Base-by-base conservation (phyloP, 805 yeast species). In the Ogataea ganodermae region DNA sequence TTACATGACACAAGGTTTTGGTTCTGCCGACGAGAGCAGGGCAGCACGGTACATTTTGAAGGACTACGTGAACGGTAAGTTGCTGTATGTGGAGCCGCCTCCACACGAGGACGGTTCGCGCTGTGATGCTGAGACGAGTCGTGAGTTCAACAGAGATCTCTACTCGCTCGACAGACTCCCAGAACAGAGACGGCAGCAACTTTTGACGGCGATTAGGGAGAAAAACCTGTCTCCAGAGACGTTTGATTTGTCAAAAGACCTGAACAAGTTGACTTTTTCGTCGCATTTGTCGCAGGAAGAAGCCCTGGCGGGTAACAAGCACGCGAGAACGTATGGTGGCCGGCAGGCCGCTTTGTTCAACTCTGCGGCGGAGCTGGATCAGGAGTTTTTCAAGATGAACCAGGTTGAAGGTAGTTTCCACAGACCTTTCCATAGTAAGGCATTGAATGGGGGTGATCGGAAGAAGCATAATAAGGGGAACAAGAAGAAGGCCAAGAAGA, bases 1-100 rank as follows among this genome's bases (percentile, higher is more conserved):
- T 59, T 94, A 81, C 66, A 91, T 89, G 95, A 87, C 97, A 0
- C 97, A 95, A 67, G 96, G 96, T 62, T 91, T 88, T 63, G 98
- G 98, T 62, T 81, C 89, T 57, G 98, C 99, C 2, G 99, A 94
- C 73, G 95, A 90, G 66, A 83, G 96, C 35, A 79, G 99, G 67
- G 96, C 99, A 12, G 83, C 97, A 35, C 79, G 99, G 66, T 86
- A 88, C 57, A 80, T 94, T 45, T 76, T 94, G 64, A 94, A 94
- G 68, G 99, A 94, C 67, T 94, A 90, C 59, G 97, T 95, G 22
- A 88, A 80, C 66, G 99, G 98, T 55, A 91, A 89, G 66, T 72
- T 94, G 48, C 72, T 89, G 40, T 91, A 78, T 63, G 84, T 88
- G 35, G 84, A 82, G 53, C 97, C 98, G 13, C 99, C 99, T 32